Evolutionary conservation across 306 rosid genomes (phyloP).

Genomic region (Cucumis hystrix): DNA sequence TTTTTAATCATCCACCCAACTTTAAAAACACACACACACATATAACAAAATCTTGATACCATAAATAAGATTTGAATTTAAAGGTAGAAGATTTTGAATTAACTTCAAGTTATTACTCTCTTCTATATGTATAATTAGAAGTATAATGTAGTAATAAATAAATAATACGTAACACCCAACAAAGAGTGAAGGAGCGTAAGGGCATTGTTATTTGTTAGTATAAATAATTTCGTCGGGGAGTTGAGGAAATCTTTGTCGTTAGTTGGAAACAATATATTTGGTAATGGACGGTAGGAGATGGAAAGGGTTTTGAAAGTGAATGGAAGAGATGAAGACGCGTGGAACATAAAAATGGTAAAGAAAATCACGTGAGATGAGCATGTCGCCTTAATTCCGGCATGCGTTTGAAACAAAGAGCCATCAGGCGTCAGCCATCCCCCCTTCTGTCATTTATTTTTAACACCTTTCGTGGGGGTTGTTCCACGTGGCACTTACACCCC

Average conservation of each 20-base stretch:
- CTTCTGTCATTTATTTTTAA: neutral
- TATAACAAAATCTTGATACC: neutral
- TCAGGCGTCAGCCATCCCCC: neutral
- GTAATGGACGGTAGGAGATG: neutral
- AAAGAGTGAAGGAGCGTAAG: too few relatives aligned
- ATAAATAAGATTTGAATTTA: too few relatives aligned
- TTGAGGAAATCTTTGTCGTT: neutral
- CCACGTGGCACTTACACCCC: neutral
- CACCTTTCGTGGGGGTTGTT: neutral
- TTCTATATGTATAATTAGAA: too few relatives aligned
- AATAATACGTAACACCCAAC: too few relatives aligned
- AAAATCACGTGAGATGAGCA: neutral
- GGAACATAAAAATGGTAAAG: neutral
- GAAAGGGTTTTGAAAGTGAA: neutral
- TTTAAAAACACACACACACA: neutral
- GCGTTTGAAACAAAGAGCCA: neutral
- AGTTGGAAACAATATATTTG: neutral
- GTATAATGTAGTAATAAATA: too few relatives aligned
- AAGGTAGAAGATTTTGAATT: too few relatives aligned
- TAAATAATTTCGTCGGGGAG: too few relatives aligned
- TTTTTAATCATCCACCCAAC: neutral
- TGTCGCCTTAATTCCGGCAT: slow-evolving; percentile 6
- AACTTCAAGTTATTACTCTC: too few relatives aligned
- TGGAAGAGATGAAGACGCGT: neutral
- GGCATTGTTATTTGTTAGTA: too few relatives aligned